A percentile compares a stretch with the other conserved stretches of the same genome.
phyloP scores from a whole-genome alignment of 2,329 filamentous ascomycete genomes.

The Hysterium pulicare region DNA sequence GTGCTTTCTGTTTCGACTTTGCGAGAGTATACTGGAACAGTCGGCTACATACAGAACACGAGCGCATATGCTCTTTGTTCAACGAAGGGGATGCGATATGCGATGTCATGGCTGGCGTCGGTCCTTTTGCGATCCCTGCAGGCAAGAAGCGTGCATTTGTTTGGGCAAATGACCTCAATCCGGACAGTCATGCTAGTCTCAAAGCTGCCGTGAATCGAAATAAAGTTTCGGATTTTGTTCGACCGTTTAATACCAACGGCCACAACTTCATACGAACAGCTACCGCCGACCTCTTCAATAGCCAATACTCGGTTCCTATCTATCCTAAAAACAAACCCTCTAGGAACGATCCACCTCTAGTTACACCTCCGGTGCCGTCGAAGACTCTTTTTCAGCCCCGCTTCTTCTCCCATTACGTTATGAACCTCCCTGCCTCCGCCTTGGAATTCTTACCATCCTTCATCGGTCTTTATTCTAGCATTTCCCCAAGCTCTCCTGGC shows the following conservation, averaged over 20 bases:
- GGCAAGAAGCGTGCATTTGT: slow-evolving; percentile 89
- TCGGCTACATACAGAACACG: slow-evolving; percentile 84
- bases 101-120: slow-evolving; percentile 96
- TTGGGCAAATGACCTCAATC: slow-evolving; percentile 96
- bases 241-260: slow-evolving; percentile 78
- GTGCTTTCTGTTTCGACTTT: slow-evolving; percentile 90
- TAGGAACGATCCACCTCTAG: slow-evolving; percentile 16
- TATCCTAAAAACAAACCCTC: slow-evolving; percentile 33
- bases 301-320: slow-evolving; percentile 51
- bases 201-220: slow-evolving; percentile 69
- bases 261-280: slow-evolving; percentile 72
- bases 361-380: slow-evolving; percentile 28
- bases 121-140: slow-evolving; percentile 88
- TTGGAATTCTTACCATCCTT: slow-evolving; percentile 78
- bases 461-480: slow-evolving; percentile 74
- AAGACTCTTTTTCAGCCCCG: slow-evolving; percentile 56
- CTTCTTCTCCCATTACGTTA: slow-evolving; percentile 88
- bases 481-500: slow-evolving; percentile 19
- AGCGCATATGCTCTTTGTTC: slow-evolving; percentile 73
- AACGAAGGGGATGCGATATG: slow-evolving; percentile 82
- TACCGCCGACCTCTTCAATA: slow-evolving; percentile 54
- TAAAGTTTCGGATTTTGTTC: slow-evolving; percentile 72
- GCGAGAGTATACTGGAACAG: slow-evolving; percentile 98
- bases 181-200: slow-evolving; percentile 75
- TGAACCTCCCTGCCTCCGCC: slow-evolving; percentile 92